Evolutionary conservation across 208 protist species (phyloP), one percentile per base, ranked within the genome.

Genomic region (Porcisia hertigi): DNA sequence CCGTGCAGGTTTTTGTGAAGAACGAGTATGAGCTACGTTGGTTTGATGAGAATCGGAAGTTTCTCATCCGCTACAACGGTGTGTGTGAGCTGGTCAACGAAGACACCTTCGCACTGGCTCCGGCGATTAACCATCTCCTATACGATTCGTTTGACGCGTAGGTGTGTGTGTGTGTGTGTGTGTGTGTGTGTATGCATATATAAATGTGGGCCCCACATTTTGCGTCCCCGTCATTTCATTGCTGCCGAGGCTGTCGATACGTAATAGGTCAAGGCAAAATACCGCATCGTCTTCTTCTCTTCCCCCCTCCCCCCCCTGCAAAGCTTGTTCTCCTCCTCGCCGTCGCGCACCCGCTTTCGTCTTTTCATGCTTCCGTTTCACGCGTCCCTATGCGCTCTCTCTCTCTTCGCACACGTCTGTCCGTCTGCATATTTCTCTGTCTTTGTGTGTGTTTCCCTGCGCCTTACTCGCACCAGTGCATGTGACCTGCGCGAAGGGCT

Each of bases 31-130:
- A 97, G 73, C 79, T 97, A 12, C 90, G 94, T 25, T 97, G 90
- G 89, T 88, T 96, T 66, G 94, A 96, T 69, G 85, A 92, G 67
- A 82, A 69, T 49, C 87, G 91, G 20, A 95, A 94, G 83, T 95
- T 96, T 71, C 75, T 95, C 53, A 73, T 96, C 8, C 91, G 89
- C 39, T 88, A 85, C 69, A 94, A 96, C 84, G 92, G 92, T 76
- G 87, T 95, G 45, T 95, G 91, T 74, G 92, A 97, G 84, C 64
- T 93, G 64, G 80, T 97, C 30, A 91, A 95, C 73, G 90, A 96
- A 30, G 60, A 52, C 39, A 89, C 78, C 1, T 95, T 94, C 73
- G 79, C 84, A 36, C 76, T 95, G 41, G 75, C 86, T 12, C 80
- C 86, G 9, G 87, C 84, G 23, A 86, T 96, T 45, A 90, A 88